phyloP scores from a whole-genome alignment of 176 grass and related monocot genomes.

The Metroxylon sagu region DNA sequence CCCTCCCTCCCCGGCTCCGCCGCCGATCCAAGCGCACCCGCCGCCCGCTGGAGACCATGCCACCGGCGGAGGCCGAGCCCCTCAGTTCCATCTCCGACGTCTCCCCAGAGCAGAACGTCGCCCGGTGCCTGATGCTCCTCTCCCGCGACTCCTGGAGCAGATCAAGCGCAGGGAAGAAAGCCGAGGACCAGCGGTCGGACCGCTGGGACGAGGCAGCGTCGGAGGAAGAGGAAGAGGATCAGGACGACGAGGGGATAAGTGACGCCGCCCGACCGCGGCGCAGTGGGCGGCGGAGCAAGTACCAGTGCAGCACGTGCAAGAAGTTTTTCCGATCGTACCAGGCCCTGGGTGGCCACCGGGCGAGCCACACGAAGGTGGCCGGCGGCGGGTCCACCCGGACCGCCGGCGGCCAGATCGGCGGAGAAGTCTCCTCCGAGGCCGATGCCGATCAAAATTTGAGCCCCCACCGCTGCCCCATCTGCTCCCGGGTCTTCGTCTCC shows the following conservation, averaged over 20 bases:
- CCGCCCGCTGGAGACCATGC: background rate
- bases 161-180: background rate
- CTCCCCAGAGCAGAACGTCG: constrained; percentile 1
- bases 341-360: constrained; percentile 52
- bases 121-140: constrained; percentile 13
- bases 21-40: background rate
- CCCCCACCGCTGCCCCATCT: no score
- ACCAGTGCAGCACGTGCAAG: constrained; percentile 54
- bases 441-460: background rate
- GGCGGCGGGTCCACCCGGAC: constrained; percentile 19
- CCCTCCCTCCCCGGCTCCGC: background rate
- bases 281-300: constrained; percentile 30
- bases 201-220: background rate
- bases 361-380: constrained; percentile 49
- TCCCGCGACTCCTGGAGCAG: constrained; percentile 16
- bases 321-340: constrained; percentile 69
- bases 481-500: no score
- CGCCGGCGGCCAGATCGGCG: background rate
- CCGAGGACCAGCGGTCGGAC: background rate
- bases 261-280: background rate
- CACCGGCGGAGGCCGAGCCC: background rate
- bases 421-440: background rate
- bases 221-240: no score
- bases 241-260: background rate
- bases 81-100: constrained; percentile 12